Evolutionary conservation across 2,329 filamentous ascomycete species (phyloP).

Genomic region (Gnomoniopsis sp.): DNA sequence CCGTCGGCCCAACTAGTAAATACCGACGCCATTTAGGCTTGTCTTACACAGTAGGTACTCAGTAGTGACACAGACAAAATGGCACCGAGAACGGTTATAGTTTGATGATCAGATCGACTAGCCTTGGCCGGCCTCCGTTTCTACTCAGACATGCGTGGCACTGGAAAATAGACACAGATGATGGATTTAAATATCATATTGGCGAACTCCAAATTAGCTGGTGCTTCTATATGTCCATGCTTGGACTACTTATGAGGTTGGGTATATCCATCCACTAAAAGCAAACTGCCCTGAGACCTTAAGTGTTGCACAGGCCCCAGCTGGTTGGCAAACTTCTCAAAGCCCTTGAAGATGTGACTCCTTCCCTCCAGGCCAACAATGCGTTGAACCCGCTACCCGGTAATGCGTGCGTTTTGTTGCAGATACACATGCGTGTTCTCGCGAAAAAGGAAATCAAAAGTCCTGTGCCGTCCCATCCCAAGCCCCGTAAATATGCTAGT

Average conservation of each 20-base stretch:
- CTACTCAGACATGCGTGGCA: no score
- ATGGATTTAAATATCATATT: no score
- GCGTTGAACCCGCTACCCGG: neutral
- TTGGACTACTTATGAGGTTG: neutral
- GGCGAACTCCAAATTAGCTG: neutral
- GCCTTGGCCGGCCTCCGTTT: no score
- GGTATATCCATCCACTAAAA: slow-evolving; percentile 12
- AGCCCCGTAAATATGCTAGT: neutral
- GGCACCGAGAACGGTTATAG: no score
- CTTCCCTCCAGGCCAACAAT: neutral
- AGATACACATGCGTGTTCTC: neutral
- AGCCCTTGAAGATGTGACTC: neutral
- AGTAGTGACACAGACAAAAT: no score
- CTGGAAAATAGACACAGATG: no score
- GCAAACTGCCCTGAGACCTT: neutral
- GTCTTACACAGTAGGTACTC: no score
- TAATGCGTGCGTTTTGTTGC: neutral
- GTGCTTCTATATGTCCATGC: neutral
- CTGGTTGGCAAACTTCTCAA: neutral
- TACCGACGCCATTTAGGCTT: no score
- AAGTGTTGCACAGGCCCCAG: neutral
- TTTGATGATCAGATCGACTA: no score
- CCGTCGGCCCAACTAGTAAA: no score
- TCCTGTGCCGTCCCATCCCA: neutral
- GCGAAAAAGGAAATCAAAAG: neutral